phyloP scores from a whole-genome alignment of 2,329 filamentous ascomycete species.

The Colletotrichum ledebouriae region DNA sequence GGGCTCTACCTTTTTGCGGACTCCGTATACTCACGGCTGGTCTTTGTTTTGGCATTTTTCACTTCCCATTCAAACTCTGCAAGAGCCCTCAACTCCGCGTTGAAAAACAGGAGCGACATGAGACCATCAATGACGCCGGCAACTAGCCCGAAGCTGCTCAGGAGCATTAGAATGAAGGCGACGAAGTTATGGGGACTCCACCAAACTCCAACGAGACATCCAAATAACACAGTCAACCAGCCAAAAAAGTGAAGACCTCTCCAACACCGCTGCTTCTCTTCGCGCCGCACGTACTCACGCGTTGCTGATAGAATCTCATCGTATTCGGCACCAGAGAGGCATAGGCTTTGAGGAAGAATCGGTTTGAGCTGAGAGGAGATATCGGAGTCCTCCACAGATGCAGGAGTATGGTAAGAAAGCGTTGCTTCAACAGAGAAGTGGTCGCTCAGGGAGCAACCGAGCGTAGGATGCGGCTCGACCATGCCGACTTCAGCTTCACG shows the following conservation, averaged over 20 bases:
- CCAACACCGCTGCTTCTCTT: conserved; percentile 78
- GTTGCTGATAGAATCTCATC: conserved; percentile 82
- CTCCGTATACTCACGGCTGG: neutral
- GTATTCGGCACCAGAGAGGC: conserved; percentile 50
- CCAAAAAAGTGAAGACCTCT: conserved; percentile 80
- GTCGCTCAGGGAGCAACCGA: conserved; percentile 91
- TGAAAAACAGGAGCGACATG: conserved; percentile 88
- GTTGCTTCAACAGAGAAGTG: conserved; percentile 93
- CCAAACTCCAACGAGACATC: conserved; percentile 86
- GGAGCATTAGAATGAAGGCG: conserved; percentile 82
- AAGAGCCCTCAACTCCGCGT: conserved; percentile 83
- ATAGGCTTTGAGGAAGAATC: conserved; percentile 43
- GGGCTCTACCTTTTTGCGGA: neutral
- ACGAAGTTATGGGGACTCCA: conserved; percentile 84
- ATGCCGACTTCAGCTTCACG: conserved; percentile 81
- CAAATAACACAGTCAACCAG: conserved; percentile 76
- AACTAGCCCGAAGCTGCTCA: conserved; percentile 82
- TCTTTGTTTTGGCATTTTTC: conserved; percentile 69
- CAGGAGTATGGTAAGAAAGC: conserved; percentile 64
- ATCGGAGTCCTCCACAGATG: conserved; percentile 43
- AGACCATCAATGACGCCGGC: conserved; percentile 87
- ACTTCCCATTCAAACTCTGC: conserved; percentile 97
- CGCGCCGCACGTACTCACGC: conserved; percentile 75
- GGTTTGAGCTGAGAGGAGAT: conserved; percentile 50
- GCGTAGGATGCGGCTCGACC: conserved; percentile 82